Base-by-base conservation (phyloP, 1,139 yeast species). In the Saccharomyces hybrid region DNA sequence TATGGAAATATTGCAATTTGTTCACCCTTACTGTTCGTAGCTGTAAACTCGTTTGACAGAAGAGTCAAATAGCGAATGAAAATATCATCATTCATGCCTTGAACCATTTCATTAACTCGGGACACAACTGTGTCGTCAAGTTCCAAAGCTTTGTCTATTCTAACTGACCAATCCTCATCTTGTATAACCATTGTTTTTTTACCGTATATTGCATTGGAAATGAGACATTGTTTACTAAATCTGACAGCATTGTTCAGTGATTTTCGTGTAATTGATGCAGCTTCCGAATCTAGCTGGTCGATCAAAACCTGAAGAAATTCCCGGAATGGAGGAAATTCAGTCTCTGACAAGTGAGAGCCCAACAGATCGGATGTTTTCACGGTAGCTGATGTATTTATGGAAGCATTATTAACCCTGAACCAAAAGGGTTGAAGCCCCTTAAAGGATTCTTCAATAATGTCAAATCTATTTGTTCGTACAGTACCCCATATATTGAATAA, bases 391-490 rank as follows among this genome's bases (percentile, higher is more conserved):
- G 73, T 73, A n/a, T 74, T 78, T 0, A 61, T 49, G 4, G 79
- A 69, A 0, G 82, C 73, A 60, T 76, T 79, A 49, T 75, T 64
- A 7, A 72, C 61, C 51, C 68, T 65, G 54, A 72, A 73, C 75
- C 76, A 73, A 76, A 87, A 81, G 0, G 97, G 97, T 65, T 88
- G 84, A 29, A 93, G 73, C 0, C 98, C 98, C 57, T 81, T 81
- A n/a, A 70, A 70, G 0, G 96, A 85, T 67, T 90, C 97, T 63
- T 90, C 96, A 13, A 84, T 73, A 0, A 85, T 81, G 60, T 89
- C 96, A 1, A 88, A 76, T 52, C 87, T 75, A 60, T 85, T 86
- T 3, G 69, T 70, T 28, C 75, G 64, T 16, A 81, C 71, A 9
- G 88, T 71, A 7, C 90, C 96, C 51, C 85, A 68, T 20, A 90